Evolutionary conservation across 371 early-diverging fungal genomes (phyloP), one percentile per base, ranked within the genome.

Genomic region (Circinella minor): DNA sequence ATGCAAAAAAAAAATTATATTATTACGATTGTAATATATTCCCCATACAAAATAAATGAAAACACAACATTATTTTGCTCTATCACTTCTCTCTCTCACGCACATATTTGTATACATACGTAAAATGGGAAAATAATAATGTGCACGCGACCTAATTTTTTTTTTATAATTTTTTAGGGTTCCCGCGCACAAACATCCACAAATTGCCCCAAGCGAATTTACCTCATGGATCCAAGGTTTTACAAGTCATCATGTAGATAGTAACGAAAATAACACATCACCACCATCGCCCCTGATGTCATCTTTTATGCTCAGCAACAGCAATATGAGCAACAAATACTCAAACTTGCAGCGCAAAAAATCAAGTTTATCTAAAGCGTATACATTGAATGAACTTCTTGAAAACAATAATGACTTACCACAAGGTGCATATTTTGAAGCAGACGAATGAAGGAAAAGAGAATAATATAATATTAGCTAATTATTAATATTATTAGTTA

Each of bases 171-270:
- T 9, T 9, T 43, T 5, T 15, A 75, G 75, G 75, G 75, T 75
- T 34, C 75, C 75, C 65, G 75, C 75, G 46, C 66, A 75, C 66
- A 68, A 66, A 43, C 75, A 75, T 49, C 75, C 75, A 36, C 68
- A 75, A 63, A 75, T 75, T 46, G 75, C 75, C 6, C 75, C 75
- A 1, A 71, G 71, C 17, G 75, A 75, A 55, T 75, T 75, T 67
- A 64, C 66, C 18, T 63, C 63, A 15, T 75, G 75, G 75, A 65
- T 75, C 39, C 38, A 66, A 55, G 48, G 49, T 14, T 65, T 37
- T 59, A 43, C 43, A 43, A 65, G 6, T 80, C 36, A 78, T 80
- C 7, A 75, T 76, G 60, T 27, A 27, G 27, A 70, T 78, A 48
- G 76, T 43, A 43, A 43, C 11, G 11, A 11, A 9, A 43, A 43